Conservation (phyloP, 164 flowering plant genomes). For the Annona squamosa region DNA sequence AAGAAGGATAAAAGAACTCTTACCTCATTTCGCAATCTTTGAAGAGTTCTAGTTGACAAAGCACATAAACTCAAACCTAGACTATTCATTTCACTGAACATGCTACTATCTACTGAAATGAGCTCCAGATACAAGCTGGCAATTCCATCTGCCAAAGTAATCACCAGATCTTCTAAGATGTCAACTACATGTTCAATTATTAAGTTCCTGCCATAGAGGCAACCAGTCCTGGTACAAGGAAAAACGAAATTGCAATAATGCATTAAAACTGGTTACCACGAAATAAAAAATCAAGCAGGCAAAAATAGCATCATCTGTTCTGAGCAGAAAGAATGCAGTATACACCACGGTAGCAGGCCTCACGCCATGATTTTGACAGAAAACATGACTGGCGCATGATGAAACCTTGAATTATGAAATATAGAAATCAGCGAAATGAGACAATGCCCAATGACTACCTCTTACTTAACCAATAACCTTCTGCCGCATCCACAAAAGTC, state of each 20-base stretch:
- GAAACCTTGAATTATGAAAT: too few relatives aligned
- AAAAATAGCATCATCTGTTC: neutral
- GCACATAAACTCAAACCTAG: constrained; percentile 53
- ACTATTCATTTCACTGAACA: constrained; percentile 54
- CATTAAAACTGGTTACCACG: neutral
- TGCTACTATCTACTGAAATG: constrained; percentile 81
- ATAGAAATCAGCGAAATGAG: too few relatives aligned
- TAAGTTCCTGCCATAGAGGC: constrained; percentile 49
- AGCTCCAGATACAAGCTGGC: constrained; percentile 75
- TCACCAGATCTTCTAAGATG: constrained; percentile 86
- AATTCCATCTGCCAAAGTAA: constrained; percentile 79
- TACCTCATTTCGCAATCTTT: constrained; percentile 92
- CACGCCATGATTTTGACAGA: neutral
- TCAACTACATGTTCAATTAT: constrained; percentile 47
- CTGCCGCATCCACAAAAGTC: neutral
- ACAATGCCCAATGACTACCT: too few relatives aligned
- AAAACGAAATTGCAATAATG: neutral
- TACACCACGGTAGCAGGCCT: neutral
- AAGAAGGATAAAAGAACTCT: neutral
- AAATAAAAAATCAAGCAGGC: neutral
- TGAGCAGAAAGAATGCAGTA: neutral
- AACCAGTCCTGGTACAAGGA: constrained; percentile 33
- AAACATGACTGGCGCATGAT: neutral
- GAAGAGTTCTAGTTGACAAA: constrained; percentile 80
- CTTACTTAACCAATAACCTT: too few relatives aligned